Base-by-base conservation (phyloP, 768 basidiomycete genomes). In the Tylopilus subfusipes region DNA sequence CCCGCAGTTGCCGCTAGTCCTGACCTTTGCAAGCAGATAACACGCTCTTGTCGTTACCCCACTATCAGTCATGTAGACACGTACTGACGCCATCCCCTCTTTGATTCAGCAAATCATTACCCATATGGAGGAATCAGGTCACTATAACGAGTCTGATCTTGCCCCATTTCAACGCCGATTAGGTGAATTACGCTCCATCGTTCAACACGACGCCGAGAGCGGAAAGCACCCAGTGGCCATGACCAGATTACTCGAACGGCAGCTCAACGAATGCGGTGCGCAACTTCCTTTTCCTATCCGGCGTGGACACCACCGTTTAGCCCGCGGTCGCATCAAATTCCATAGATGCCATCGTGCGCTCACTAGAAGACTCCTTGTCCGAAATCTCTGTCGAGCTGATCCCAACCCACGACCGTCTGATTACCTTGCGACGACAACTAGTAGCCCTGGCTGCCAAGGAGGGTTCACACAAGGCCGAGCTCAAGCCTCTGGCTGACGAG, bases 71-170 rank as follows among this genome's bases (percentile, higher is more conserved):
- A 19, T 50, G 43, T 61, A 65, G 57, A 67, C 59, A 42, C 57
- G 13, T 70, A 61, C 69, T 70, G 60, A 70, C 53, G 24, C 49
- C 45, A 48, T 54, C 43, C 48, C 46, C 42, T 48, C 63, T 62
- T 60, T 62, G 54, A 55, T 62, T 54, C 75, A 96, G 92, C 89
- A 94, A 93, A 88, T 97, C 34, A 80, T 96, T 44, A 86, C 88
- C 67, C 92, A 95, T 68, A 90, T 98, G 88, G 90, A 94, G 71
- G 97, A 99, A 69, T 93, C 92, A 1, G 88, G 88, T 7, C 86
- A 93, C 42, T 98, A 98, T 73, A 98, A 93, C 61, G 91, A 94
- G 66, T 75, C 85, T 22, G 93, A 97, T 74, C 85, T 98, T 29
- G 79, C 80, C 27, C 94, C 97, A 2, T 98, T 98, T 73, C 83